A percentile compares a stretch with the other conserved stretches of the same genome.
Evolutionary conservation across 2,329 filamentous ascomycete species (phyloP).

Genomic region (Pseudopithomyces maydicus): DNA sequence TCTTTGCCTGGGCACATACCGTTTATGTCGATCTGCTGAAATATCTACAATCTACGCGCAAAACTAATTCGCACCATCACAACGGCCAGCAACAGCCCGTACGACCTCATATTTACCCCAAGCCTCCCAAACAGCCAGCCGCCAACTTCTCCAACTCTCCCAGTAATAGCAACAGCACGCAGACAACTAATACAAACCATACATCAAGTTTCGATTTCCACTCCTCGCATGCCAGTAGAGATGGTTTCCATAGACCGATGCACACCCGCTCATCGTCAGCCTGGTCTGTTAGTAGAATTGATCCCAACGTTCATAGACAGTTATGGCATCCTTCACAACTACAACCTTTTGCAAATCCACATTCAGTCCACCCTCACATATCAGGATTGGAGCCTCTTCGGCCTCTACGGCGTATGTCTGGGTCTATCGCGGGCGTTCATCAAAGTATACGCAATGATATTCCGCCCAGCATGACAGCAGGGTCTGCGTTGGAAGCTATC

Average conservation of each 20-base stretch:
- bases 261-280: conserved; percentile 38
- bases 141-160: conserved; percentile 53
- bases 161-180: conserved; percentile 19
- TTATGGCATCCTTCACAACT: conserved; percentile 31
- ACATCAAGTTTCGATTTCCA: conserved; percentile 28
- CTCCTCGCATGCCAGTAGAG: conserved; percentile 25
- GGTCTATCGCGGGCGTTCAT: conserved; percentile 35
- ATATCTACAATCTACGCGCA: conserved; percentile 53
- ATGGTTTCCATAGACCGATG: conserved; percentile 22
- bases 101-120: conserved; percentile 65
- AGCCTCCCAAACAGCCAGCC: conserved; percentile 62
- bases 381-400: conserved; percentile 34
- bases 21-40: conserved; percentile 56
- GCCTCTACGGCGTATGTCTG: conserved; percentile 40
- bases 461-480: conserved; percentile 42
- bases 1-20: conserved; percentile 53
- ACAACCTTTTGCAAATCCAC: conserved; percentile 22
- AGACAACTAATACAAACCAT: conserved; percentile 37
- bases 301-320: conserved; percentile 23
- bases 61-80: conserved; percentile 45
- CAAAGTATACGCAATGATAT: conserved; percentile 33
- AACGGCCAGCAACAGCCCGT: conserved; percentile 50
- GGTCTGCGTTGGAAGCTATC: conserved; percentile 44
- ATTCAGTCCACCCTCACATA: conserved; percentile 23
- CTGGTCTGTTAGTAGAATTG: conserved; percentile 27